A percentile compares a stretch with the other conserved stretches of the same genome.
Conservation (phyloP, 1,284 basidiomycete genomes). For the Stereum hirsutum region DNA sequence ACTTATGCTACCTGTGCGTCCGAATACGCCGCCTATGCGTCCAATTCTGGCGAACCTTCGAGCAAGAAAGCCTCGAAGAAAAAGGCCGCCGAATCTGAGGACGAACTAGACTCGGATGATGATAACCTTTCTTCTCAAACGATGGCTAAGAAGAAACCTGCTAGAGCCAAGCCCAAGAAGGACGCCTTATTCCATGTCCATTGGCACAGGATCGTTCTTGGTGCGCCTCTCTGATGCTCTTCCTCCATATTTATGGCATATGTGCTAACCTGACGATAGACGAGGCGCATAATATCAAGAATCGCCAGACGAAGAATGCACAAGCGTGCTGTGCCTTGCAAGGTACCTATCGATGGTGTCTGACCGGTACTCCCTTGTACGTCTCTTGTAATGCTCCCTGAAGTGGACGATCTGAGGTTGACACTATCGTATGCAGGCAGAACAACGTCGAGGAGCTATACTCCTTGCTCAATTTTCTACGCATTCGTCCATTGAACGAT, state of each 20-base stretch:
- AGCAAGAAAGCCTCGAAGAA: conserved; percentile 26
- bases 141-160: conserved; percentile 30
- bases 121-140: conserved; percentile 28
- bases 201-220: conserved; percentile 84
- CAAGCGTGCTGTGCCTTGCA: conserved; percentile 75
- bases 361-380: conserved; percentile 86
- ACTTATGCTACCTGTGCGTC: conserved; percentile 78
- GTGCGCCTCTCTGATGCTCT: conserved; percentile 27
- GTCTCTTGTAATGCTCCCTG: conserved; percentile 15
- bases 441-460: conserved; percentile 89
- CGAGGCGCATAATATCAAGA: conserved; percentile 98
- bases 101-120: conserved; percentile 29
- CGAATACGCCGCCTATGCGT: conserved; percentile 48
- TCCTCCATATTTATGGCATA: not conserved
- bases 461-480: conserved; percentile 83
- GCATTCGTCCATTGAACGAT: conserved; percentile 75
- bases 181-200: conserved; percentile 72
- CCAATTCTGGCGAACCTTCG: conserved; percentile 38
- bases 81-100: conserved; percentile 23
- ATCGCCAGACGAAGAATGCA: conserved; percentile 75
- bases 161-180: conserved; percentile 32
- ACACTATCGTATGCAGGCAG: not conserved
- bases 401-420: not conserved
- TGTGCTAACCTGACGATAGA: conserved; percentile 34
- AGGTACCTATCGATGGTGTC: conserved; percentile 80